Base-by-base conservation (phyloP, 176 grass and related monocot species). In the Thalia dealbata region DNA sequence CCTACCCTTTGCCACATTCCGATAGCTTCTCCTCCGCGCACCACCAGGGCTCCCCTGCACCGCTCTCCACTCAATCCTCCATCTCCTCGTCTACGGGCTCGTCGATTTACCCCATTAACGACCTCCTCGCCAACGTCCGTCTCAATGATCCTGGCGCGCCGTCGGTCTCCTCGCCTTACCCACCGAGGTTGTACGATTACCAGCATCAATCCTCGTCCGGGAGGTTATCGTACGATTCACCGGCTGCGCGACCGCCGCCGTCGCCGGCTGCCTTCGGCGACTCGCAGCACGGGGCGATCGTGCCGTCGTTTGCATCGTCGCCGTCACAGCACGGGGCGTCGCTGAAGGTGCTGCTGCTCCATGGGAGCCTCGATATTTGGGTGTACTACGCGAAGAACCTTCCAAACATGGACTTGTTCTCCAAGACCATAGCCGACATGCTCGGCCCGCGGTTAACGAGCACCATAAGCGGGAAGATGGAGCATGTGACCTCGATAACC, bases 331-430 rank as follows among this genome's bases (percentile, higher is more conserved):
- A 16, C 14, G 76, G 75, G 60, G 23, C 79, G 6, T 93, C 91
- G 7, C 87, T 89, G 25, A 95, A 95, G 80, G 86, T 91, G 43
- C 77, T 89, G 67, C 84, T 96, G 70, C 92, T 96, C 35, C 89
- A 96, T 42, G 92, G 92, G 69, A 91, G 14, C 79, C 81, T 96
- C 19, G 86, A 91, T 55, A 84, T 96, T 44, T 87, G 86, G 75
- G 84, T 91, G 79, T 46, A 64, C 52, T 84, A 81, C 21, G 92
- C 92, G 3, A 84, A 30, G 59, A 85, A 69, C 67, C 80, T 96
- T 35, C 92, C 92, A 14, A 96, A 96, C 82, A 85, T 87, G 72
- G 92, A 96, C 71, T 81, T 89, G 76, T 91, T 96, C 79, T 86
- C 85, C 28, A 96, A 89, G 88, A 85, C 61, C 5, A 10, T 96